Conservation (phyloP, 192 early-diverging fungal genomes). For the Irineochytrium annulatum region DNA sequence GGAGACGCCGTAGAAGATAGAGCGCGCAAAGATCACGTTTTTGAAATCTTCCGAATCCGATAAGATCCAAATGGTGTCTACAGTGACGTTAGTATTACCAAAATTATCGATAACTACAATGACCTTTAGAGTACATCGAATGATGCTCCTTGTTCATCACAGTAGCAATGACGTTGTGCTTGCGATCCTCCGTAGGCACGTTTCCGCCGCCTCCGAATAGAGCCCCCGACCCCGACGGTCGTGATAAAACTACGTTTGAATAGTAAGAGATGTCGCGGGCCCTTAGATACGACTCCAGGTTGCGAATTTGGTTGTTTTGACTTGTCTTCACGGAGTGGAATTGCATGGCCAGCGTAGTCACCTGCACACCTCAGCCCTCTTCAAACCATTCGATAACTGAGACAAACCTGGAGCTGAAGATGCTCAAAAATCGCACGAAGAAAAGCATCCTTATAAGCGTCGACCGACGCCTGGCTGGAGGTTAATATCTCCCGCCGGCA, state of each 20-base stretch:
- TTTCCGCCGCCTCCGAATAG: neutral
- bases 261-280: neutral
- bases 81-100: no score
- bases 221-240: neutral
- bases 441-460: conserved; percentile 5
- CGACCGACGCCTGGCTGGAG: neutral
- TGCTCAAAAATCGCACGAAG: conserved; percentile 13
- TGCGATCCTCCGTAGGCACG: no score
- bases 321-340: neutral
- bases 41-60: neutral
- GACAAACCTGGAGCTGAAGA: conserved; percentile 14
- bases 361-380: neutral
- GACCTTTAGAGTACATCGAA: no score
- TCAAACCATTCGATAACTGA: conserved; percentile 8
- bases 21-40: conserved; percentile 9
- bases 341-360: neutral
- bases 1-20: conserved; percentile 18
- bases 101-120: no score
- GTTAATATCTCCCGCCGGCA: no score
- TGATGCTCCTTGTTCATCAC: no score
- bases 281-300: neutral
- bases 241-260: neutral
- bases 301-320: neutral
- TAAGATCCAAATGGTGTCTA: no score
- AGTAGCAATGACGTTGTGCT: no score